Evolutionary conservation across 805 yeast species (phyloP), one percentile per base, ranked within the genome.

Genomic region (Millerozyma miso): DNA sequence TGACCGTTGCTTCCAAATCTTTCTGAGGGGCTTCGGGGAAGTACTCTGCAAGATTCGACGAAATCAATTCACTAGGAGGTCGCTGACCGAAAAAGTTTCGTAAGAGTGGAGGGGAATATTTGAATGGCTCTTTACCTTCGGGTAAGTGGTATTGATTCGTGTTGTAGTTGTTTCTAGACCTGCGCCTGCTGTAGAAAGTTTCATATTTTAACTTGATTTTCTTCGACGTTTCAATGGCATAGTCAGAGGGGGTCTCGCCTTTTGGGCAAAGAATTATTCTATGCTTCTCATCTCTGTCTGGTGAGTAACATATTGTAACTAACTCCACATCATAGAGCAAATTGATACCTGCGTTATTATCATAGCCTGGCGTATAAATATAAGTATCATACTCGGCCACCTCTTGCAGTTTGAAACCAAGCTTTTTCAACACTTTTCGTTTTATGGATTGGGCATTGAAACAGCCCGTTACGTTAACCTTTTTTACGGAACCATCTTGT

Each of bases 21-120:
- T 76, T 72, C 40, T 80, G 77, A 18, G 79, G 82, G 0, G 95
- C 82, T 33, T 82, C 84, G 0, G 99, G 99, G 71, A 93, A 93
- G 60, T 87, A 91, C 49, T 90, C 96, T 1, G 89, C 83, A 49
- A 91, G 68, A 56, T 91, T 88, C 1, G 90, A 81, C 1, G 97
- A 87, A 47, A 91, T 93, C 52, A 90, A 76, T 57, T 88, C 95
- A 46, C 93, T 83, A 1, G 98, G 90, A 4, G 99, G 99, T 55
- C 99, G 74, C 60, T 88, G 96, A 18, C 95, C 95, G 61, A 83
- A 83, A 45, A 86, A 75, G 42, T 68, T 72, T 43, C 78, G 69
- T 52, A 75, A 47, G 2, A 60, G 54, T 34, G 51, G 53, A 20
- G 35, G 17, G 14, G 23, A 32, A 8, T 31, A 39, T 13, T 15